A percentile compares a stretch with the other conserved stretches of the same genome.
Conservation (phyloP, 768 basidiomycete species). For the Suillus clintonianus region DNA sequence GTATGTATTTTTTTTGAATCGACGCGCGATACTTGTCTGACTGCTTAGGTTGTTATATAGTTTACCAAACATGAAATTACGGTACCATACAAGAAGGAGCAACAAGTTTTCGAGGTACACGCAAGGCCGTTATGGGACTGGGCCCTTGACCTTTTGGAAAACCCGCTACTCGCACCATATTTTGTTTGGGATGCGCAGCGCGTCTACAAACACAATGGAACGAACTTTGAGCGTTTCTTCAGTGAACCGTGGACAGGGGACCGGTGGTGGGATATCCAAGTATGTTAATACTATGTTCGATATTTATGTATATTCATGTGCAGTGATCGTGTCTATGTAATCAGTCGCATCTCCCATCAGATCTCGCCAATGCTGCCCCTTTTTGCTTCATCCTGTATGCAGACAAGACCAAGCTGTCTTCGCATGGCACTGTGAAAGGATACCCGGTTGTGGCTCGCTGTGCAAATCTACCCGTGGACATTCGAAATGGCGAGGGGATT, state of each 20-base stretch:
- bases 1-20: not conserved
- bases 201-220: too few species aligned
- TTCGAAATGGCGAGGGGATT: constrained; percentile 14
- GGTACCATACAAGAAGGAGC: not conserved
- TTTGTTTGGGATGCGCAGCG: too few species aligned
- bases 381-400: constrained; percentile 37
- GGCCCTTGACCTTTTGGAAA: too few species aligned
- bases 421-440: constrained; percentile 16
- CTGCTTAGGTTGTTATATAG: not conserved
- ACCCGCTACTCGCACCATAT: too few species aligned
- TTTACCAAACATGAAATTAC: not conserved
- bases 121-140: not conserved
- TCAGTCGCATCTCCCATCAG: not conserved
- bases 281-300: not conserved
- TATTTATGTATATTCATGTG: not conserved
- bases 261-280: constrained; percentile 13
- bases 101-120: not conserved
- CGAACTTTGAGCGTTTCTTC: constrained; percentile 3
- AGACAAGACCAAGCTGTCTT: constrained; percentile 22
- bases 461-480: constrained; percentile 11
- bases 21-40: not conserved
- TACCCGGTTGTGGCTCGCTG: constrained; percentile 18
- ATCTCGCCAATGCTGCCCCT: constrained; percentile 6
- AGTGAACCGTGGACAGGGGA: constrained; percentile 13
- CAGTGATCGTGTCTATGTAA: too few species aligned